A percentile compares a stretch with the other conserved stretches of the same genome.
phyloP scores from a whole-genome alignment of 805 yeast genomes.

The Hanseniaspora valbyensis region DNA sequence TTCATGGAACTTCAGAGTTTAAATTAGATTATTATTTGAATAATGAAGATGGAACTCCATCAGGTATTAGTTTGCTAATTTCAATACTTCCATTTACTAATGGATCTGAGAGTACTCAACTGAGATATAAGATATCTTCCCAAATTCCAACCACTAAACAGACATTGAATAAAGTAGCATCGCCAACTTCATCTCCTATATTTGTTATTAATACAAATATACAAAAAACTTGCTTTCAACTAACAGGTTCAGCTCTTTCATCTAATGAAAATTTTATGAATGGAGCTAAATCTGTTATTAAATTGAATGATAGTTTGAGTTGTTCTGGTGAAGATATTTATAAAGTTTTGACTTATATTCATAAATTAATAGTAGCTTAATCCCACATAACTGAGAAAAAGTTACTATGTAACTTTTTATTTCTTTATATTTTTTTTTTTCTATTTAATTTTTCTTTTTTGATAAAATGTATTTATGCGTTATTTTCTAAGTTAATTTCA shows the following conservation, averaged over 20 bases:
- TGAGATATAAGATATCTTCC: neutral
- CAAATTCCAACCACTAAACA: neutral
- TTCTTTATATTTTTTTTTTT: too few relatives aligned
- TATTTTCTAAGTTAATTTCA: too few relatives aligned
- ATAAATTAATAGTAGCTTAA: constrained; percentile 20
- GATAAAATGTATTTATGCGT: too few relatives aligned
- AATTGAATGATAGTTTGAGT: constrained; percentile 25
- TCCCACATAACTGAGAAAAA: too few relatives aligned
- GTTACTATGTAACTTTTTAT: too few relatives aligned
- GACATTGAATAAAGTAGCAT: neutral
- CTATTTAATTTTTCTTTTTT: too few relatives aligned
- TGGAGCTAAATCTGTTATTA: constrained; percentile 19
- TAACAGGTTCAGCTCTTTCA: neutral
- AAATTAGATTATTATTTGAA: constrained; percentile 5
- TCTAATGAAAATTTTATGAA: neutral
- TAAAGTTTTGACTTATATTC: constrained; percentile 24
- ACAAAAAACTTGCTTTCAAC: constrained; percentile 6
- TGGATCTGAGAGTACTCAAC: neutral
- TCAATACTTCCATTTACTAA: neutral
- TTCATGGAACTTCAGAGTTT: constrained; percentile 10
- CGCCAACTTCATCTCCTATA: neutral
- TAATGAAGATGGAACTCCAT: neutral
- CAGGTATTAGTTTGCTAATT: neutral
- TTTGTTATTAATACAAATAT: constrained; percentile 1
- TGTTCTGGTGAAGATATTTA: constrained; percentile 27